Percentiles rank a stretch among this genome's conserved stretches.
Conservation (phyloP, 805 yeast genomes). For the Barnettozyma sp. region DNA sequence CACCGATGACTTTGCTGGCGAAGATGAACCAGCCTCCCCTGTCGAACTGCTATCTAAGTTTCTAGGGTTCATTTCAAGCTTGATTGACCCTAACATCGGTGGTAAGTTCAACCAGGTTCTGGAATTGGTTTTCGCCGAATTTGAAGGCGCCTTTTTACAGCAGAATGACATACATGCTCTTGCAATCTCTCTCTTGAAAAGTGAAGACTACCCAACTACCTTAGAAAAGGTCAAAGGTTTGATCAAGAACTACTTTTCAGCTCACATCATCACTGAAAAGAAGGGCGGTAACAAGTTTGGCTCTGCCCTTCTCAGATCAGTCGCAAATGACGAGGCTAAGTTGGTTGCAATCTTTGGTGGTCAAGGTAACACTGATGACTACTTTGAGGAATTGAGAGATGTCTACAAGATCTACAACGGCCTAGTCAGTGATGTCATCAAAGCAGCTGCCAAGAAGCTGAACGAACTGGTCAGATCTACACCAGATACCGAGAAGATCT, state of each 20-base stretch:
- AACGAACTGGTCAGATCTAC: slow-evolving; percentile 62
- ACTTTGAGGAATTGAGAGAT: slow-evolving; percentile 92
- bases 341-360: slow-evolving; percentile 93
- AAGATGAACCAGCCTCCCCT: slow-evolving; percentile 81
- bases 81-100: slow-evolving; percentile 37
- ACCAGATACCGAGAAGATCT: slow-evolving; percentile 76
- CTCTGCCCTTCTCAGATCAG: slow-evolving; percentile 60
- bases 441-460: slow-evolving; percentile 61
- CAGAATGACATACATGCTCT: slow-evolving; percentile 83
- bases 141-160: slow-evolving; percentile 70
- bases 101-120: slow-evolving; percentile 67
- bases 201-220: slow-evolving; percentile 58
- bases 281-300: slow-evolving; percentile 38
- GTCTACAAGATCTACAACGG: slow-evolving; percentile 72
- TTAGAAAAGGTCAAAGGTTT: slow-evolving; percentile 63
- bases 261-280: slow-evolving; percentile 41
- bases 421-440: slow-evolving; percentile 63
- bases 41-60: slow-evolving; percentile 82
- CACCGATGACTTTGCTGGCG: slow-evolving; percentile 80
- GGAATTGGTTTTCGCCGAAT: slow-evolving; percentile 66
- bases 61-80: slow-evolving; percentile 60
- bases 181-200: slow-evolving; percentile 60
- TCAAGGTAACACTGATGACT: slow-evolving; percentile 97
- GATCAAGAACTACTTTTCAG: slow-evolving; percentile 70
- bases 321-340: slow-evolving; percentile 48